Evolutionary conservation across 1,139 yeast genomes (phyloP), one percentile per base, ranked within the genome.

Genomic region (Geotrichum restrictum): DNA sequence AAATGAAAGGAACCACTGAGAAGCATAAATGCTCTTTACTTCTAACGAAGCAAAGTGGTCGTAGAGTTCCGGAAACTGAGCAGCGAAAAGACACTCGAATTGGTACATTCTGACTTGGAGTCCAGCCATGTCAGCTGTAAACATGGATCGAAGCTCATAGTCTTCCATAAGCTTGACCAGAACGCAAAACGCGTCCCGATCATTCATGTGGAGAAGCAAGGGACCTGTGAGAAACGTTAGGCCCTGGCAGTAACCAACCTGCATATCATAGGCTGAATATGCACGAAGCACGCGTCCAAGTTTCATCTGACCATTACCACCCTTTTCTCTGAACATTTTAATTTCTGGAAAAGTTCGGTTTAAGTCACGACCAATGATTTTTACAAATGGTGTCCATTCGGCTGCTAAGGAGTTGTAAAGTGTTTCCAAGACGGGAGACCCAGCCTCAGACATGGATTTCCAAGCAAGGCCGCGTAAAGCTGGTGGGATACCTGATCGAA

Each of bases 161-260:
- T 80, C 73, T 59, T 83, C 87, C 85, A 83, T 81, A 40, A 82
- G 72, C 46, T 77, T 76, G 36, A 80, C 78, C 56, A 83, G 70
- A 14, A 75, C 68, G 75, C 84, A 69, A 75, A 82, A 38, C 74
- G 83, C 68, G 71, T 72, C 65, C 66, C 73, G 57, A 56, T 77
- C 76, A 56, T 73, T 71, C 74, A 73, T 69, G 72, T 80, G 71
- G 65, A 81, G 75, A 57, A 79, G 73, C 50, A 83, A 68, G 7
- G 83, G 82, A 3, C 86, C 87, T 11, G 82, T 86, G 41, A 83
- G 69, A 62, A 83, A 83, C 29, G 84, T 76, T 31, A 83, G 69
- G 4, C 88, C 88, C 64, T 83, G 88, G 64, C 88, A 83, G 64
- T 83, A 83, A 7, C 88, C 88, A 57, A 83, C 79, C 60, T 82